Base-by-base conservation (phyloP, 129 eudicot genomes). In the Cynara cardunculus region DNA sequence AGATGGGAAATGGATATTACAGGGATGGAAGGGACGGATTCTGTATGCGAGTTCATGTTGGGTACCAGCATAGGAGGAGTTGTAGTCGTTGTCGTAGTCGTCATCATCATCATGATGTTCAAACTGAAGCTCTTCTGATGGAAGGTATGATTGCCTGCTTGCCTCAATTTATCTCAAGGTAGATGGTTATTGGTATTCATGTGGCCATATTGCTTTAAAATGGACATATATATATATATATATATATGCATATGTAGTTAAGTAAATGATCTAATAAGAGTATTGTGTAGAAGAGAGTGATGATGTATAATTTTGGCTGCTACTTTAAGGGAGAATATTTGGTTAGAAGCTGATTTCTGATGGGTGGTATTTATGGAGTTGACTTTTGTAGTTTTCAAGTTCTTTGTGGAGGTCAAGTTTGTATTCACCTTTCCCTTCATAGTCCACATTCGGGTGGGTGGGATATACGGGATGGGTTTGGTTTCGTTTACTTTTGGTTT, bases 41-140 rank as follows among this genome's bases (percentile, higher is more conserved):
- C 41, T 90, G 66, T 74, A 82, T 84, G 94, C 92, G 31, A 86
- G 85, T 72, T 92, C 92, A 16, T 90, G 93, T 84, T 92, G 94
- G 91, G 80, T 79, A 56, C 90, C 91, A 11, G 86, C 79, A 1
- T 83, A 89, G 78, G n/a, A n/a, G n/a, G n/a, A n/a, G n/a, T n/a
- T n/a, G n/a, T n/a, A n/a, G n/a, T n/a, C n/a, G n/a, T n/a, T n/a
- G n/a, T n/a, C n/a, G n/a, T n/a, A n/a, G n/a, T n/a, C n/a, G n/a
- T 61, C 26, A 19, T 64, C 69, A 19, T 64, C 69, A 62, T 22
- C 69, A 19, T 64, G 16, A 7, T 22, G 28, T 59, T 46, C 59
- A 46, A 46, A 46, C 19, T 2, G 59, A 46, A 46, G 59, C 6
- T 46, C 14, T 39, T 39, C 14, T 39, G 7, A 39, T 39, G 61